Conservation (phyloP, 306 rosid genomes). For the Prunus dulcis region DNA sequence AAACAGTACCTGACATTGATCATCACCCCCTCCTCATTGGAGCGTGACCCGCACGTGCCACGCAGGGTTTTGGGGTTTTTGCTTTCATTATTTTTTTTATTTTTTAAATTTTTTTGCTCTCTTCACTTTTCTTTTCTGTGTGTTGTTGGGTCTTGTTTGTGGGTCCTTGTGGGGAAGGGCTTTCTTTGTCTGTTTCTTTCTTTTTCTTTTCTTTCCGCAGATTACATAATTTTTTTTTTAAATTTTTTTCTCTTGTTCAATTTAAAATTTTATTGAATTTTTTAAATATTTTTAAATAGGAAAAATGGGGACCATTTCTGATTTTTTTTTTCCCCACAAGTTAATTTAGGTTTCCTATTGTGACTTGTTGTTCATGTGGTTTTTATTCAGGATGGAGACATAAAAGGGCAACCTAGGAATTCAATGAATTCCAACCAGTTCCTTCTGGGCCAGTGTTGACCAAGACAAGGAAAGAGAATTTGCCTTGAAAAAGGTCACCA, state of each 20-base stretch:
- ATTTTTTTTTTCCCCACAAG: background rate
- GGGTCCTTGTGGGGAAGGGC: conserved; percentile 45
- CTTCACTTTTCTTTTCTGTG: conserved; percentile 7
- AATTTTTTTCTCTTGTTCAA: background rate
- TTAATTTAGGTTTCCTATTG: conserved; percentile 16
- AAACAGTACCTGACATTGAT: conserved; percentile 23
- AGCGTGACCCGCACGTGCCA: conserved; percentile 43
- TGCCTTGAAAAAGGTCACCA: conserved; percentile 23
- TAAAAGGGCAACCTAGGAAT: conserved; percentile 54
- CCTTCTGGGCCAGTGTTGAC: conserved; percentile 36
- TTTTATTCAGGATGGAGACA: conserved; percentile 25
- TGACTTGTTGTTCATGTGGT: conserved; percentile 31
- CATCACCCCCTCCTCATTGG: conserved; percentile 50
- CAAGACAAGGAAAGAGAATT: conserved; percentile 14
- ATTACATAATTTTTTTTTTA: background rate
- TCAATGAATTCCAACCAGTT: conserved; percentile 28
- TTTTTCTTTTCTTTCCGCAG: conserved; percentile 20
- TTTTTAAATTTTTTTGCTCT: background rate
- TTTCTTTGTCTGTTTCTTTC: conserved; percentile 46
- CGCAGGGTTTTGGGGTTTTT: background rate
- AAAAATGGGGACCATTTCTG: background rate
- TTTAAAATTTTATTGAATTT: background rate
- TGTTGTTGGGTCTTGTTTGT: conserved; percentile 41
- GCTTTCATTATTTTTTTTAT: background rate
- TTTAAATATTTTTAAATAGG: background rate